Evolutionary conservation across 2,329 filamentous ascomycete species (phyloP).

Genomic region (Whalleya microplaca): DNA sequence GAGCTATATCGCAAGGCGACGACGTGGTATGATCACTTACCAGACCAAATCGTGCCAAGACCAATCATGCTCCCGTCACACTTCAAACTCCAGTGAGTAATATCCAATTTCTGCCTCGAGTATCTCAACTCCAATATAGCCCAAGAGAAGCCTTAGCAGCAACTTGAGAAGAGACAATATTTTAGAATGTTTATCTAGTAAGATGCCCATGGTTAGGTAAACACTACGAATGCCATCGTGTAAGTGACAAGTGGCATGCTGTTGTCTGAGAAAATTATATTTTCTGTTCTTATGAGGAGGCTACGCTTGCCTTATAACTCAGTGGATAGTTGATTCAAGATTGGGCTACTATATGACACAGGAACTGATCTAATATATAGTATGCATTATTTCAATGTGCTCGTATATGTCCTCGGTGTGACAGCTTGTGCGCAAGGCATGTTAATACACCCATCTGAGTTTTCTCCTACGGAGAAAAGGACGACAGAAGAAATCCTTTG

Average conservation of each 20-base stretch:
- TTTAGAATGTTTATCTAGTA: too few relatives aligned
- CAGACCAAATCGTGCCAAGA: slow-evolving; percentile 30
- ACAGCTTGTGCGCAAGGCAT: slow-evolving; percentile 16
- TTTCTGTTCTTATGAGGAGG: too few relatives aligned
- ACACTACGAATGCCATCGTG: too few relatives aligned
- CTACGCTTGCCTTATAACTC: too few relatives aligned
- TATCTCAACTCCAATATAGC: not conserved
- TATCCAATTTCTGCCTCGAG: not conserved
- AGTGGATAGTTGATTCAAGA: too few relatives aligned
- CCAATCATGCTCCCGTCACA: slow-evolving; percentile 36
- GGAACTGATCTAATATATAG: not conserved
- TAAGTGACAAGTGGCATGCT: too few relatives aligned
- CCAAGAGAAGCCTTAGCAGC: not conserved
- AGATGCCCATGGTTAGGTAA: too few relatives aligned
- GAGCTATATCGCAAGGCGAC: slow-evolving; percentile 27
- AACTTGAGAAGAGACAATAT: too few relatives aligned
- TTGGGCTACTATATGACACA: too few relatives aligned
- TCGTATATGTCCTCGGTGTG: slow-evolving; percentile 12
- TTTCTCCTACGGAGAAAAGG: slow-evolving; percentile 1
- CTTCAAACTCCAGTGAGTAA: slow-evolving; percentile 34
- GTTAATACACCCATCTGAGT: slow-evolving; percentile 26
- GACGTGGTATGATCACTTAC: slow-evolving; percentile 29
- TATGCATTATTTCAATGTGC: slow-evolving; percentile 20
- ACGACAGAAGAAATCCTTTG: slow-evolving; percentile 27
- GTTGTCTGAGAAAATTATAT: too few relatives aligned